These are phyloP conservation scores for Cryptococcus wingfieldii DNA, from an alignment of 1,284 basidiomycete species.

Conservation along the genomic window DNA sequence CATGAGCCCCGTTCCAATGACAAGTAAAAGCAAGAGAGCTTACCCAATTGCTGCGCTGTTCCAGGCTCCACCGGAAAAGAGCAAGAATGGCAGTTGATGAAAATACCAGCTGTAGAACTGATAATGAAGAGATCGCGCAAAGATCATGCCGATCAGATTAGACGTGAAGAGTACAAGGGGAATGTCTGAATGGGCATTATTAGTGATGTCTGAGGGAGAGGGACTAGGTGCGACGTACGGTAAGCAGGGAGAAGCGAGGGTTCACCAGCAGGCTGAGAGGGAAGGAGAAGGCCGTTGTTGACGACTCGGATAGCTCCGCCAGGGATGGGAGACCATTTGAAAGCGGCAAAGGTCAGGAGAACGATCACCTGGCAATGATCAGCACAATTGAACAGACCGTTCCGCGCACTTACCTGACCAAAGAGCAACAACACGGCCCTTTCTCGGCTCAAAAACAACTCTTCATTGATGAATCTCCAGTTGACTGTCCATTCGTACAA, in stretches of 20 bases:
- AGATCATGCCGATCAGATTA: constrained; percentile 86
- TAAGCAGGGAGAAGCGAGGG: constrained; percentile 13
- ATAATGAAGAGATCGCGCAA: constrained; percentile 94
- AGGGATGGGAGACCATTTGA: constrained; percentile 63
- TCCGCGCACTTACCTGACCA: constrained; percentile 55
- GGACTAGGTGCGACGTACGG: constrained; percentile 19
- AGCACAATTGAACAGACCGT: background rate
- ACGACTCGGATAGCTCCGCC: constrained; percentile 62
- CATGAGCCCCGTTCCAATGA: background rate
- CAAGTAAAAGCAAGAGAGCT: constrained; percentile 4
- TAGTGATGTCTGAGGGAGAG: background rate
- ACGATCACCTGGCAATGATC: constrained; percentile 11
- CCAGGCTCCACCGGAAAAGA: constrained; percentile 33
- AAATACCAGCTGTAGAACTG: constrained; percentile 99
- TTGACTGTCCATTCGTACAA: constrained; percentile 98
- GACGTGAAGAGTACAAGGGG: constrained; percentile 79
- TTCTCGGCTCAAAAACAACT: constrained; percentile 62
- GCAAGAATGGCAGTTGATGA: constrained; percentile 81
- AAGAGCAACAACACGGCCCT: constrained; percentile 65
- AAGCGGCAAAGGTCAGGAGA: constrained; percentile 64
- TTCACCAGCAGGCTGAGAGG: constrained; percentile 10
- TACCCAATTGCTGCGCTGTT: constrained; percentile 21
- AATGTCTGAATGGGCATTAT: constrained; percentile 57
- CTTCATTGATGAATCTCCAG: constrained; percentile 81
- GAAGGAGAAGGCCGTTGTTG: constrained; percentile 50